Percentiles rank a stretch among this genome's conserved stretches.
These are phyloP conservation scores for Gossypium rotundifolium DNA, from an alignment of 345 rosid species.

Conservation along the genomic window DNA sequence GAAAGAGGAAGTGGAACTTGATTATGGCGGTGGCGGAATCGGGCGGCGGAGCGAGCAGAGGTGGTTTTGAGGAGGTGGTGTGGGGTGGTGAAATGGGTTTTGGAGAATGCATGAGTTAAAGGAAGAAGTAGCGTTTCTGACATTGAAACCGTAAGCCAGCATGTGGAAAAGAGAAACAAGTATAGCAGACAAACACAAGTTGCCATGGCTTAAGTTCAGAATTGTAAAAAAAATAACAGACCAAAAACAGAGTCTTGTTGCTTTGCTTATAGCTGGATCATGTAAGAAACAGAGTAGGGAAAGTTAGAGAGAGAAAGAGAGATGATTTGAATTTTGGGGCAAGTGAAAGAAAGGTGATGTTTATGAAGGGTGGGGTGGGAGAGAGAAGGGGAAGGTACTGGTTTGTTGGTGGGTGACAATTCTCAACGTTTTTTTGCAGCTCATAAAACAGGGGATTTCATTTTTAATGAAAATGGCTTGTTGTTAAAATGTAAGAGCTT, in stretches of 20 bases:
- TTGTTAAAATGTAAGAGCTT: too few species aligned
- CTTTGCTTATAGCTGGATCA: background rate
- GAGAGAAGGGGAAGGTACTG: background rate
- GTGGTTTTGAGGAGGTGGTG: slow-evolving; percentile 76
- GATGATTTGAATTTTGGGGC: background rate
- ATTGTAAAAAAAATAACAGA: background rate
- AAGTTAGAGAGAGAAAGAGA: background rate
- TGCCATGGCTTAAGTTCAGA: slow-evolving; percentile 27
- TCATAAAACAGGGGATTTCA: background rate
- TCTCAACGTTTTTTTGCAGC: background rate
- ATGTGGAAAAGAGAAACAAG: slow-evolving; percentile 24
- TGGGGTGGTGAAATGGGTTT: slow-evolving; percentile 45
- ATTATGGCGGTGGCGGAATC: slow-evolving; percentile 46
- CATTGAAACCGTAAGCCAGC: slow-evolving; percentile 18
- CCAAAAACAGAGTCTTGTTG: background rate
- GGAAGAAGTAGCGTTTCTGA: slow-evolving; percentile 40
- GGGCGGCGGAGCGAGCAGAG: slow-evolving; percentile 65
- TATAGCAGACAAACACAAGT: slow-evolving; percentile 19
- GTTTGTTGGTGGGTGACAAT: slow-evolving; percentile 6
- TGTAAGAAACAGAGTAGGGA: background rate
- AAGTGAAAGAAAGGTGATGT: background rate
- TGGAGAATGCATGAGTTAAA: slow-evolving; percentile 63
- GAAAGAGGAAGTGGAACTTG: slow-evolving; percentile 84
- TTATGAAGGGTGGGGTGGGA: slow-evolving; percentile 15
- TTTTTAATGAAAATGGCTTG: background rate